phyloP scores from a whole-genome alignment of 768 basidiomycete genomes.

The Pleurotus djamor region DNA sequence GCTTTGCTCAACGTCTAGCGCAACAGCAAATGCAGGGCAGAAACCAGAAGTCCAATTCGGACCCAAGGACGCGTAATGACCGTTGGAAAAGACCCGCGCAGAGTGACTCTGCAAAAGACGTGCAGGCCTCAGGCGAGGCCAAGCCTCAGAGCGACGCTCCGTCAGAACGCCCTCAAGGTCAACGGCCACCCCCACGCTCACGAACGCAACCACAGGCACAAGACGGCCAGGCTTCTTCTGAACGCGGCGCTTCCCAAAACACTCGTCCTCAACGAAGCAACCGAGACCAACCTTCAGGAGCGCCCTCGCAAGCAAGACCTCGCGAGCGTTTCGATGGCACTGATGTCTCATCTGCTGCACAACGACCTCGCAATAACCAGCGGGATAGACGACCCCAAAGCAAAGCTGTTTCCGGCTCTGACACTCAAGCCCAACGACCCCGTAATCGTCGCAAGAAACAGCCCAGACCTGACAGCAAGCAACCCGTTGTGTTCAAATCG shows the following conservation, averaged over 20 bases:
- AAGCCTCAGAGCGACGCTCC: neutral
- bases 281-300: neutral
- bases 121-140: neutral
- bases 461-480: neutral
- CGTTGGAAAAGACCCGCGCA: neutral
- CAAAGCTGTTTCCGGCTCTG: neutral
- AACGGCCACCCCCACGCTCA: too few relatives aligned
- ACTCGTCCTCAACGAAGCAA: neutral
- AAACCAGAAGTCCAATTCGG: neutral
- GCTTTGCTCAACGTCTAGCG: constrained; percentile 4
- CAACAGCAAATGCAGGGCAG: neutral
- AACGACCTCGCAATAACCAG: neutral
- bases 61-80: neutral
- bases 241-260: neutral
- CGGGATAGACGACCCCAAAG: neutral
- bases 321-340: neutral
- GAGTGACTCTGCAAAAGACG: neutral
- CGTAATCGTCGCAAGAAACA: neutral
- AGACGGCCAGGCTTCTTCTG: too few relatives aligned
- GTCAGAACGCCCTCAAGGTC: too few relatives aligned
- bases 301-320: neutral
- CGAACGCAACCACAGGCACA: too few relatives aligned
- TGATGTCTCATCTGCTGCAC: neutral
- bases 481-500: neutral
- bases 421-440: neutral